phyloP scores from a whole-genome alignment of 345 rosid genomes.

The Balakata baccata region DNA sequence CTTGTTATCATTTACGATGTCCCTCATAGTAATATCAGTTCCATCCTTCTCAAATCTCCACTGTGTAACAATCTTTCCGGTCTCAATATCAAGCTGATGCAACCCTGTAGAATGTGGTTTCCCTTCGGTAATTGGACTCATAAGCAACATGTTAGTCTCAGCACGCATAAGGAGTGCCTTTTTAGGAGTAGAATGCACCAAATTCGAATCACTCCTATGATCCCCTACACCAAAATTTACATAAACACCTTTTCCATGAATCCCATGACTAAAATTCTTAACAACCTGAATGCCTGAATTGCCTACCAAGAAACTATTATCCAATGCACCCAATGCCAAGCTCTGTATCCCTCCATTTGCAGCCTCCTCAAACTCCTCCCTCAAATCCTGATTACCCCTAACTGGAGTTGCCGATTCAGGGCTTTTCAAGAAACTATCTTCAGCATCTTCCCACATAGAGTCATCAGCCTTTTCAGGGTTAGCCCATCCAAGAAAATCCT shows the following conservation, averaged over 20 bases:
- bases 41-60: conserved; percentile 99
- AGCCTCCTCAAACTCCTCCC: conserved; percentile 91
- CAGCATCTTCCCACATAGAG: conserved; percentile 98
- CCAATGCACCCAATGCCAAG: conserved; percentile 94
- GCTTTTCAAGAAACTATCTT: conserved; percentile 56
- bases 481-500: conserved; percentile 88
- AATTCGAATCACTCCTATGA: conserved; percentile 29
- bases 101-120: conserved; percentile 68
- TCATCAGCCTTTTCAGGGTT: conserved; percentile 94
- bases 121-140: conserved; percentile 80
- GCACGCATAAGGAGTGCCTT: conserved; percentile 95
- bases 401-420: conserved; percentile 59
- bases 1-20: conserved; percentile 85
- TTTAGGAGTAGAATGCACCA: conserved; percentile 62
- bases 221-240: conserved; percentile 60
- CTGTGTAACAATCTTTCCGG: conserved; percentile 81
- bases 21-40: conserved; percentile 87
- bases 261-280: conserved; percentile 82
- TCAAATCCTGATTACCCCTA: conserved; percentile 62
- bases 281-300: conserved; percentile 89
- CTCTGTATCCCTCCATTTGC: conserved; percentile 87
- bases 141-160: conserved; percentile 92
- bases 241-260: conserved; percentile 90
- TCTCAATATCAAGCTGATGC: conserved; percentile 96
- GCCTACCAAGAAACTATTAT: conserved; percentile 93